Base-by-base conservation (phyloP, 1,139 yeast species). In the Fermentozyma sake region DNA sequence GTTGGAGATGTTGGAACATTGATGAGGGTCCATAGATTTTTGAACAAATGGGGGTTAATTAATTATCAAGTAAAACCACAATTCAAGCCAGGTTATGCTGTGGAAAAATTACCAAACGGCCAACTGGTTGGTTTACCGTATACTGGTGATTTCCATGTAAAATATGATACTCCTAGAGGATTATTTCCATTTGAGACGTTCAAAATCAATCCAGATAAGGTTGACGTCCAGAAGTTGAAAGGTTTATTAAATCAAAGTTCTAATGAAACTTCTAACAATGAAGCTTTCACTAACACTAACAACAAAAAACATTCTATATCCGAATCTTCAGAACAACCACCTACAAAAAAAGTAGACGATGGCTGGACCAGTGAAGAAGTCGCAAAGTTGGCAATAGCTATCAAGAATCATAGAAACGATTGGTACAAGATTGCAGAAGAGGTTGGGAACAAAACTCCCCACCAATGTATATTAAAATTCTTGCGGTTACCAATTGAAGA, bases 1-100 rank as follows among this genome's bases (percentile, higher is more conserved):
- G 93, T 87, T 13, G 98, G 98, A 22, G 98, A 93, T 61, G 97
- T 89, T 7, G 95, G 96, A 12, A 81, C 96, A 1, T 72, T 93
- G 35, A 77, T 91, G 74, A 72, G 99, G 39, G 76, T 91, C 7
- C 96, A 87, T 52, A 75, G 85, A 38, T 91, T 93, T 49, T 66
- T 93, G 39, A 89, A 78, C 49, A 85, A 83, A 54, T 93, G 99
- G 99, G 99, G 99, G 0, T 65, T 93, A 33, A 86, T 93, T 32
- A 93, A 93, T 55, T 93, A 93, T 51, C 98, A 91, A 56, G 96
- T 80, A 1, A 68, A 73, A 39, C 83, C 89, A 2, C 79, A 73
- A 37, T 60, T 75, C 35, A 70, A 76, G 41, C 86, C 89, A 2
- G 75, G 76, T 24, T 72, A 75, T 32, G 68, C 70, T 2, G 65